Percentiles rank a stretch among this genome's conserved stretches.
Conservation (phyloP, 140 eudicot species). For the Erigeron philadelphicus region DNA sequence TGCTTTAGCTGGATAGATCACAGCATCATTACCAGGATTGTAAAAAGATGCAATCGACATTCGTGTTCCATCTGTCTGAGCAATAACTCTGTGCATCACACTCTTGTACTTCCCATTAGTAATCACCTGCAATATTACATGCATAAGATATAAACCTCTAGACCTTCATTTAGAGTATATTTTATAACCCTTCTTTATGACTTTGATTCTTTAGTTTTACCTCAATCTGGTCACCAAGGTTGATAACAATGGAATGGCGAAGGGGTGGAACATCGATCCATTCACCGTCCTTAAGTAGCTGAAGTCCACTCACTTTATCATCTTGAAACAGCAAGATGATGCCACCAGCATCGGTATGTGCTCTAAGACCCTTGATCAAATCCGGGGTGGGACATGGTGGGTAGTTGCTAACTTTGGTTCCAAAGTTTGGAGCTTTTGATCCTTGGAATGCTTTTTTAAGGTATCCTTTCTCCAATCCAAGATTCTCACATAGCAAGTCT, state of each 20-base stretch:
- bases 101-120: conserved; percentile 65
- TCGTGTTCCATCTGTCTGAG: conserved; percentile 50
- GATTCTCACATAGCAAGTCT: conserved; percentile 67
- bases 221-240: conserved; percentile 85
- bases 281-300: conserved; percentile 58
- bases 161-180: background rate
- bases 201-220: conserved; percentile 19
- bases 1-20: conserved; percentile 50
- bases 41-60: conserved; percentile 64
- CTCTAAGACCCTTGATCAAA: conserved; percentile 63
- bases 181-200: background rate
- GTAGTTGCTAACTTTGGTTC: conserved; percentile 74
- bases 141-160: background rate
- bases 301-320: conserved; percentile 71
- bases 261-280: conserved; percentile 76
- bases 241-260: conserved; percentile 67
- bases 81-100: conserved; percentile 58
- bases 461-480: conserved; percentile 75
- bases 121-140: conserved; percentile 38
- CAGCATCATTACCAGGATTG: conserved; percentile 56
- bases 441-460: conserved; percentile 50
- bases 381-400: conserved; percentile 72
- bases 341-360: conserved; percentile 80
- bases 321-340: conserved; percentile 71
- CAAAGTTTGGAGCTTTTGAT: conserved; percentile 60